Evolutionary conservation across 2,329 filamentous ascomycete species (phyloP), one percentile per base, ranked within the genome.

Genomic region (Dothideomycetidae sp.): DNA sequence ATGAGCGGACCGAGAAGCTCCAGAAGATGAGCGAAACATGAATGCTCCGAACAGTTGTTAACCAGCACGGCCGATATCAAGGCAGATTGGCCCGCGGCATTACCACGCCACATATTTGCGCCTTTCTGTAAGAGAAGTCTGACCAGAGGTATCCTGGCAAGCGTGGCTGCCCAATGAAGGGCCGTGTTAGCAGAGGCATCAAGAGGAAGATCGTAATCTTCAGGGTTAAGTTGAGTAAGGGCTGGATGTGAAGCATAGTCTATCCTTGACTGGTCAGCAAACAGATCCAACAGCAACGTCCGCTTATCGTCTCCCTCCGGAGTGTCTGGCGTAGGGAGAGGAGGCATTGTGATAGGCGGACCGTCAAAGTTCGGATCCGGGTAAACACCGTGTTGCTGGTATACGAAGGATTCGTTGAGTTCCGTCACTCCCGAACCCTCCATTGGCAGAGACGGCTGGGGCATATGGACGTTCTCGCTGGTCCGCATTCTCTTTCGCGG

Each of bases 141-240:
- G 40, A 96, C 66, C 4, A 98, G 67, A 1, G 81, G 73, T 54
- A 93, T 78, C 11, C 88, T 79, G 2, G 85, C 85, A 32, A 98
- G 67, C 3, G 90, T 94, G 4, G 90, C 85, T 2, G 90, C 90
- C 90, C 90, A 98, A 53, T 96, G 88, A 29, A 98, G 66, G 2
- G 86, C 86, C 12, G 85, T 96, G 52, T 96, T 84, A 23, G 78
- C 78, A 42, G 84, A 84, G 16, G 78, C 71, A 52, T 98, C 90
- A 40, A 98, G 83, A 2, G 90, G 88, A 55, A 90, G 79, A 52
- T 98, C 90, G 14, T 96, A 71, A 47, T 98, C 88, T 28, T 78
- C 65, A 0, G 82, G 75, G 1, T 75, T 79, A 39, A 94, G 68
- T 7, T 75, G 76, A 33, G 76, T 68, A 28, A 98, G 72, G 28